phyloP scores from a whole-genome alignment of 2,329 filamentous ascomycete genomes.

The Trichoderma oligosporum region DNA sequence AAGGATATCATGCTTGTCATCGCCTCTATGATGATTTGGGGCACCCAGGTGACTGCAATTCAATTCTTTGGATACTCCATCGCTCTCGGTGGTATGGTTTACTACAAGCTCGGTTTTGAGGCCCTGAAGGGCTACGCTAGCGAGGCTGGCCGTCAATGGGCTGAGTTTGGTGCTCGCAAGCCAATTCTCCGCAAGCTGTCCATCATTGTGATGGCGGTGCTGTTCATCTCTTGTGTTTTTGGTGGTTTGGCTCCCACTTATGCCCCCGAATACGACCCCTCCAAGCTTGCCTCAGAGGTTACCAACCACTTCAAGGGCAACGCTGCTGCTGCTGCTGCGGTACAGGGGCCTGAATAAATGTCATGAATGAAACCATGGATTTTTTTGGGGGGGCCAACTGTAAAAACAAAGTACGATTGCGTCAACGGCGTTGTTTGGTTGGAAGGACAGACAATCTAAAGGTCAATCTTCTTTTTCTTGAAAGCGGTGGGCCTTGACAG shows the following conservation, averaged over 20 bases:
- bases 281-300: constrained; percentile 46
- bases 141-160: constrained; percentile 73
- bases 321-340: constrained; percentile 6
- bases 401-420: constrained; percentile 18
- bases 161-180: constrained; percentile 74
- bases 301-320: constrained; percentile 45
- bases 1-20: constrained; percentile 82
- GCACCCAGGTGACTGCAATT: constrained; percentile 66
- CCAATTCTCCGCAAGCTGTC: constrained; percentile 76
- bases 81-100: constrained; percentile 69
- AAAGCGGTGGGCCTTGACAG: constrained; percentile 24
- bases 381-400: not conserved
- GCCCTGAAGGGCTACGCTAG: constrained; percentile 75
- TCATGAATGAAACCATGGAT: constrained; percentile 8
- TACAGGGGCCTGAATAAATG: constrained; percentile 10
- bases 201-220: constrained; percentile 60
- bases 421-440: constrained; percentile 25
- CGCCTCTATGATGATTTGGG: constrained; percentile 78
- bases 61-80: constrained; percentile 84
- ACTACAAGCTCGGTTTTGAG: constrained; percentile 82
- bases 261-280: constrained; percentile 51
- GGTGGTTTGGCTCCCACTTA: constrained; percentile 62
- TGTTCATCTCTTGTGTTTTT: constrained; percentile 67
- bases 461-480: constrained; percentile 23
- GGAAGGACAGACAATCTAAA: constrained; percentile 33